Base-by-base conservation (phyloP, 2,329 filamentous ascomycete species). In the Apiospora sp. region DNA sequence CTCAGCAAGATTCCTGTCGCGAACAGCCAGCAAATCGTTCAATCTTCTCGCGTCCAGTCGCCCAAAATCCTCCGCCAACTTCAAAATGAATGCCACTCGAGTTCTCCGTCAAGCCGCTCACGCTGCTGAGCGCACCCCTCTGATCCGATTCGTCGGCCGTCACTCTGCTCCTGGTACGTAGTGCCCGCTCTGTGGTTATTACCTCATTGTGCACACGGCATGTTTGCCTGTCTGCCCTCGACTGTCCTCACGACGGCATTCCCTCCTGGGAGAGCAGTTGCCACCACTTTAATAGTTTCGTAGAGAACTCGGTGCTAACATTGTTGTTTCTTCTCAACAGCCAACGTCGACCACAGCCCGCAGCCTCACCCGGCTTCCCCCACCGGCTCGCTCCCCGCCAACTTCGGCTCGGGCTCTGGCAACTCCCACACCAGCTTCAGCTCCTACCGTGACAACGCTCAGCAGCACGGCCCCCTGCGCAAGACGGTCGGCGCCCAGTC, bases 381-480 rank as follows among this genome's bases (percentile, higher is more conserved):
- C 64, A 87, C 87, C 48, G 85, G 90, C 78, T 84, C 86, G 46
- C 91, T 95, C 34, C 93, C 93, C 58, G 78, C 84, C 72, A 82
- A 81, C 79, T 89, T 88, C 78, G 79, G 81, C 75, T 76, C 77
- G 71, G 79, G 81, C 75, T 76, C 77, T 71, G 79, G 81, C 73
- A 83, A 86, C 75, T 83, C 84, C 46, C 87, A 90, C 84, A 83
- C 87, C 76, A 90, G 88, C 74, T 95, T 95, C 86, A 92, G 92
- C 81, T 88, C 88, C 78, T 95, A 95, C 87, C 92, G 93, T 80
- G 89, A 93, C 83, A 91, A 92, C 81, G 92, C 92, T 73, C 92
- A 93, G 83, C 92, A 94, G 83, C 92, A 94, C 81, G 93, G 93
- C 46, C 93, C 93, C 22, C 88, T 95, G 73, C 88, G 88, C 82